phyloP scores from a whole-genome alignment of 2,329 filamentous ascomycete species.

The Fusarium falciforme region DNA sequence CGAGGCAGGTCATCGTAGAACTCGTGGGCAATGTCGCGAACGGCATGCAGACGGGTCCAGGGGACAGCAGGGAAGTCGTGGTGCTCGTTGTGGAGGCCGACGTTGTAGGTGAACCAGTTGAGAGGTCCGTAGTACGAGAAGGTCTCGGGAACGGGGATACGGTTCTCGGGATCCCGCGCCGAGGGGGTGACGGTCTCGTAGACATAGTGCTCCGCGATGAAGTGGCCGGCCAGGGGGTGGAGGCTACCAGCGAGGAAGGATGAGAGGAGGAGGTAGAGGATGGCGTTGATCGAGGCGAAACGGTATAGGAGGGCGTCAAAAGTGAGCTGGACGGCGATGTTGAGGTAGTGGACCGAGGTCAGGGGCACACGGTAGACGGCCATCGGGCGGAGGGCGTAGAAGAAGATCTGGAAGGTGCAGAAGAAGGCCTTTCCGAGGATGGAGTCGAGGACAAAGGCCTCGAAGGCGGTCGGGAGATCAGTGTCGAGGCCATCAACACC shows the following conservation, averaged over 20 bases:
- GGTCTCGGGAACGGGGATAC: slow-evolving; percentile 84
- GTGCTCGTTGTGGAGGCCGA: slow-evolving; percentile 98
- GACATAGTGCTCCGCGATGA: slow-evolving; percentile 97
- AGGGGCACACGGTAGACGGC: slow-evolving; percentile 90
- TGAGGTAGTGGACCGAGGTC: slow-evolving; percentile 85
- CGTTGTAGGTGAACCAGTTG: slow-evolving; percentile 95
- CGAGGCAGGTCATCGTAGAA: slow-evolving; percentile 91
- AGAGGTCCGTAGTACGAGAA: slow-evolving; percentile 96
- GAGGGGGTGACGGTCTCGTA: slow-evolving; percentile 72
- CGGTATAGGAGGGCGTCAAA: slow-evolving; percentile 81
- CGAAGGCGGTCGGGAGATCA: slow-evolving; percentile 90
- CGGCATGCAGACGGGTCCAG: slow-evolving; percentile 85
- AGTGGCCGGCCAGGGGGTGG: slow-evolving; percentile 95
- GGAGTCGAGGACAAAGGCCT: slow-evolving; percentile 93
- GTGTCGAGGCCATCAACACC: slow-evolving; percentile 97
- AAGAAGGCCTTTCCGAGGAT: slow-evolving; percentile 98
- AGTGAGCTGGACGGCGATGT: slow-evolving; percentile 78
- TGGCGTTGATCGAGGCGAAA: slow-evolving; percentile 69
- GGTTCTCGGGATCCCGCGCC: slow-evolving; percentile 67
- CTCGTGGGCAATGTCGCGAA: slow-evolving; percentile 85
- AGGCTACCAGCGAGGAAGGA: slow-evolving; percentile 94
- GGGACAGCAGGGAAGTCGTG: slow-evolving; percentile 98
- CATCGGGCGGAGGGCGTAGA: slow-evolving; percentile 97
- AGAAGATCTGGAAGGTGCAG: slow-evolving; percentile 98
- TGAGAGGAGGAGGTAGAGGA: slow-evolving; percentile 87